These are phyloP conservation scores for Aspergillus oerlinghausenensis DNA, from an alignment of 2,329 filamentous ascomycete genomes.

Conservation along the genomic window DNA sequence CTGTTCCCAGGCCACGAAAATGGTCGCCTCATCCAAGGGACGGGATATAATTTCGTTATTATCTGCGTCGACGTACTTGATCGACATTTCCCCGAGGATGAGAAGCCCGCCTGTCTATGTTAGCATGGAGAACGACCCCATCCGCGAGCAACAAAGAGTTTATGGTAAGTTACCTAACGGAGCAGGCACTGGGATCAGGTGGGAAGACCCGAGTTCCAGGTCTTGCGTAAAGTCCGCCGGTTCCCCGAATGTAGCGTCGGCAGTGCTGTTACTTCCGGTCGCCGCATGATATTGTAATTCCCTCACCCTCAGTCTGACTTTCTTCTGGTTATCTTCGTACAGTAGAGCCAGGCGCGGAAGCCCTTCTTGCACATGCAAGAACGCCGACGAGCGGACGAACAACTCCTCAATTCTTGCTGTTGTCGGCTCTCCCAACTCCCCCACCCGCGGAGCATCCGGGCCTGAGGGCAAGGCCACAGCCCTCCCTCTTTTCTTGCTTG, in stretches of 20 bases:
- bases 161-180: slow-evolving; percentile 42
- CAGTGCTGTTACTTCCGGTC: slow-evolving; percentile 39
- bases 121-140: slow-evolving; percentile 41
- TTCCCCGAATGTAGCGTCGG: slow-evolving; percentile 52
- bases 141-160: not conserved
- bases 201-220: slow-evolving; percentile 56
- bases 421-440: slow-evolving; percentile 58
- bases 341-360: slow-evolving; percentile 61
- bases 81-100: slow-evolving; percentile 71
- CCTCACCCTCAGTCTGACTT: slow-evolving; percentile 51
- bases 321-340: slow-evolving; percentile 59
- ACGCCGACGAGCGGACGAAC: slow-evolving; percentile 61
- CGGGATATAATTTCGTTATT: slow-evolving; percentile 63
- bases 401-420: slow-evolving; percentile 62
- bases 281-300: slow-evolving; percentile 51
- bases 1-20: slow-evolving; percentile 88
- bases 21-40: slow-evolving; percentile 65
- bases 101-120: slow-evolving; percentile 59
- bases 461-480: slow-evolving; percentile 20
- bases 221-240: slow-evolving; percentile 49
- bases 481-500: slow-evolving; percentile 42
- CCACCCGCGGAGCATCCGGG: slow-evolving; percentile 37
- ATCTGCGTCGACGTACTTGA: slow-evolving; percentile 80
- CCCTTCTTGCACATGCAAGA: slow-evolving; percentile 52
- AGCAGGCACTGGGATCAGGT: slow-evolving; percentile 57